Base-by-base conservation (phyloP, 768 basidiomycete genomes). In the Pleurotus giganteus region DNA sequence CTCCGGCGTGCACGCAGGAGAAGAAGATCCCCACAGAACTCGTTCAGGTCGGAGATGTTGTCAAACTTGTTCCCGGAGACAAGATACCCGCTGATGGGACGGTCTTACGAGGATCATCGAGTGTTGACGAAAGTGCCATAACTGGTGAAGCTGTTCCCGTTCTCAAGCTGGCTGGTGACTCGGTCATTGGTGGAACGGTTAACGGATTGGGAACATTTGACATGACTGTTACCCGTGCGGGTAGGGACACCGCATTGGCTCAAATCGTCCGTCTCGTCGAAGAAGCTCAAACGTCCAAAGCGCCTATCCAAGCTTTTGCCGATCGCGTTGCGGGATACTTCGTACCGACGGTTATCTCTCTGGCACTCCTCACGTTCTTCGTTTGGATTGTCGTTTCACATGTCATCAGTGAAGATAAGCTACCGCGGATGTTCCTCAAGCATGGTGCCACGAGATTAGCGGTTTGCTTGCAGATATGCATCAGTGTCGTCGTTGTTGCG, bases 181-280 rank as follows among this genome's bases (percentile, higher is more conserved):
- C 71, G 36, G 94, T 98, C 42, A 98, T 98, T 59, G 97, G 97
- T 4, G 97, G 97, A 0, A 98, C 97, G 0, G 85, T 99, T 67
- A 99, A 99, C 63, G 93, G 94, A 3, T 77, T 95, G 7, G 97
- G 97, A n/a, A 93, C 94, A 1, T 91, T 98, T 69, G 93, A 98
- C 67, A 94, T 99, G 88, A 71, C 87, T 28, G 94, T 99, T 63
- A 94, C 91, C 1, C 89, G 94, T 11, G 94, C 97, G 3, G 97
- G 97, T 34, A 90, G 93, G 63, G 94, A 99, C 66, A 98, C 97
- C 0, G 94, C 97, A 0, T 80, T 99, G 8, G 83, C 94, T 3
- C 97, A 98, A 72, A 98, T 99, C 59, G 96, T 98, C 57, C 86
- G 86, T 61, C 86, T 98, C 52, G 97, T 99, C 58, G 95, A 98